Base-by-base conservation (phyloP, 495 filamentous ascomycete species). In the Aspergillus wentii region DNA sequence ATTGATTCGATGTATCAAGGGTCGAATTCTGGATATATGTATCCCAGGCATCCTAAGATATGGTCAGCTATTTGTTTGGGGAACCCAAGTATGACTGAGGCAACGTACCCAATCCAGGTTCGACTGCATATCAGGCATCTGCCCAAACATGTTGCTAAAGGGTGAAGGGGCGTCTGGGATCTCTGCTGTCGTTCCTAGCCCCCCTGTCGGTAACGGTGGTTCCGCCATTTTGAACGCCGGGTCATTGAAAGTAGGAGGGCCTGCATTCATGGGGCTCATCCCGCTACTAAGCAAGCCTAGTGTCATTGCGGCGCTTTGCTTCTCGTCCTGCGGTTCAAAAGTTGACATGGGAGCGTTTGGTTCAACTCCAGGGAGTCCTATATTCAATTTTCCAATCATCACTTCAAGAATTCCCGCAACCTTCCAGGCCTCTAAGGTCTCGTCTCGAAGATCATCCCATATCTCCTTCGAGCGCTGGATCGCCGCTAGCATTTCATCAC, bases 371-470 rank as follows among this genome's bases (percentile, higher is more conserved):
- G 49, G 48, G 26, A 36, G 48, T 25, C 38, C 55, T 55, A 57
- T 62, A 34, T 78, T 81, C 38, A 95, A 59, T 55, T 89, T 88
- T 18, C 71, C 68, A 25, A 95, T 62, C 80, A 94, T 92, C 28
- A 92, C 79, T 7, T 75, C 75, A 5, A 96, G 69, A 10, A 85
- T 73, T n/a, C 70, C 75, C 14, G 76, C 76, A 11, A 86, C 89
- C 60, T 95, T 96, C 61, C 79, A 88, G 0, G 90, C 86, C 43
- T 95, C 89, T 59, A 95, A 84, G n/a, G 80, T 88, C 27, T 79
- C 69, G 34, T 91, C 80, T 1, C 75, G 72, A 13, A 85, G 62
- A 11, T 78, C 76, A 21, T 84, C 80, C 88, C 88, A 95, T 21
- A 95, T 90, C 7, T 72, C 71, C 31, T 76, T 74, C 23, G 82